Percentiles rank a stretch among this genome's conserved stretches.
These are phyloP conservation scores for Cyberlindnera subsufficiens DNA, from an alignment of 805 yeast species.

Conservation along the genomic window DNA sequence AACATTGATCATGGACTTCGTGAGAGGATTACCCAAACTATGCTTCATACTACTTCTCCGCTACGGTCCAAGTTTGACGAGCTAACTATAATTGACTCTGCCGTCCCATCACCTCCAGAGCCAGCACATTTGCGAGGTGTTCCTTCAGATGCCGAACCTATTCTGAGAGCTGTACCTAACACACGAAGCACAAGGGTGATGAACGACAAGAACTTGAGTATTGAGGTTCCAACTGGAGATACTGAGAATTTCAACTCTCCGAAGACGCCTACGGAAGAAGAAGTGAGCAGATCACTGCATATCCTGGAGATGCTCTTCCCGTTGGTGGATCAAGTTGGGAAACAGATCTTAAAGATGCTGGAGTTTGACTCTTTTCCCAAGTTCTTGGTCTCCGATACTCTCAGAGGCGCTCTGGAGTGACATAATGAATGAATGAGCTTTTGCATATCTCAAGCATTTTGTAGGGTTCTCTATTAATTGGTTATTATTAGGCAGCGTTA, in stretches of 20 bases:
- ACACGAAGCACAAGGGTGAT: not conserved
- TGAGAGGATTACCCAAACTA: conserved; percentile 34
- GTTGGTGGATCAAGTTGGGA: conserved; percentile 42
- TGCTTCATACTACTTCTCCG: conserved; percentile 35
- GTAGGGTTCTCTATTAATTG: too few relatives aligned
- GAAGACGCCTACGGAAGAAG: conserved; percentile 28
- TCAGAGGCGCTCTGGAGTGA: conserved; percentile 25
- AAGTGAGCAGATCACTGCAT: conserved; percentile 28
- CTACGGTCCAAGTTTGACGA: conserved; percentile 13
- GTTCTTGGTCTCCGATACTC: conserved; percentile 42
- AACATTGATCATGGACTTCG: conserved; percentile 58
- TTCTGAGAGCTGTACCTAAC: not conserved
- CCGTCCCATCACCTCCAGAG: conserved; percentile 2
- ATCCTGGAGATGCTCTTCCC: conserved; percentile 34
- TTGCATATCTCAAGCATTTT: too few relatives aligned
- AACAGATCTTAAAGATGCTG: conserved; percentile 52
- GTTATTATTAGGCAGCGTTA: too few relatives aligned
- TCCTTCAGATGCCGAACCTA: too few relatives aligned
- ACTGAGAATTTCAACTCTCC: conserved; percentile 2
- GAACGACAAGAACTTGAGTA: conserved; percentile 17
- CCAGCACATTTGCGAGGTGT: conserved; percentile 1
- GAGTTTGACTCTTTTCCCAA: conserved; percentile 71
- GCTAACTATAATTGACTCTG: not conserved
- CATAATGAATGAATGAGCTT: too few relatives aligned
- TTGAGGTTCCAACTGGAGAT: conserved; percentile 12